Percentiles rank a stretch among this genome's conserved stretches.
Evolutionary conservation across 2,329 filamentous ascomycete species (phyloP).

Genomic region (Orbilia brochopaga): DNA sequence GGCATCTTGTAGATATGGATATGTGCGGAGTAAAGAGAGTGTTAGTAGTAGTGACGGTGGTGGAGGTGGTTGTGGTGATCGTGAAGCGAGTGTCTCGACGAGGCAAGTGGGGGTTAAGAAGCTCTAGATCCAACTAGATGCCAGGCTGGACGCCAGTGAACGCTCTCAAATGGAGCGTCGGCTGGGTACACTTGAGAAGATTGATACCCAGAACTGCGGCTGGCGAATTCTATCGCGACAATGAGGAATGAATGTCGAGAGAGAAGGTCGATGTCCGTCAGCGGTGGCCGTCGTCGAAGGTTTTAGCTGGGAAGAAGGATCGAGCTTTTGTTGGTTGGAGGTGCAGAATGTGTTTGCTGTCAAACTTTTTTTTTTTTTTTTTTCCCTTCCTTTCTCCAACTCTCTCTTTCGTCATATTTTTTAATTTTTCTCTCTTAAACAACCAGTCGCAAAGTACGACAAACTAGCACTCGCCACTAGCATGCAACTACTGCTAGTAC

Average conservation of each 20-base stretch:
- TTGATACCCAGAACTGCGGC: too few species aligned
- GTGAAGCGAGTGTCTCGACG: background rate
- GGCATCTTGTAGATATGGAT: constrained; percentile 60
- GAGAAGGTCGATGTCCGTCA: background rate
- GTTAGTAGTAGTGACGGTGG: background rate
- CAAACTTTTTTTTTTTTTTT: constrained; percentile 29
- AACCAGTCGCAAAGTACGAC: background rate
- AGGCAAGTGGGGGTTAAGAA: constrained; percentile 24
- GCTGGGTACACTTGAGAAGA: background rate
- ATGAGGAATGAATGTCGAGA: background rate
- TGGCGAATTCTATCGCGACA: background rate
- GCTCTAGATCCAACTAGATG: too few species aligned
- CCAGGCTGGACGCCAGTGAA: background rate
- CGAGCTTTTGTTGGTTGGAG: background rate
- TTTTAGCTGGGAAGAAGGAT: constrained; percentile 18
- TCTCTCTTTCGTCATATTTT: constrained; percentile 44
- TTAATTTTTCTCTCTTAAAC: constrained; percentile 5
- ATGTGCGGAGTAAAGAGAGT: constrained; percentile 10
- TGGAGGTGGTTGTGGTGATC: background rate
- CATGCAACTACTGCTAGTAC: too few species aligned
- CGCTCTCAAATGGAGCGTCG: background rate
- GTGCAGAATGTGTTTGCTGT: constrained; percentile 25
- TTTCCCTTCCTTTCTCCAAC: constrained; percentile 16
- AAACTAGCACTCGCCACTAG: too few species aligned
- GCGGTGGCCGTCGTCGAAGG: constrained; percentile 5